phyloP scores from a whole-genome alignment of 2,329 filamentous ascomycete genomes.

The Xylaria sp. region DNA sequence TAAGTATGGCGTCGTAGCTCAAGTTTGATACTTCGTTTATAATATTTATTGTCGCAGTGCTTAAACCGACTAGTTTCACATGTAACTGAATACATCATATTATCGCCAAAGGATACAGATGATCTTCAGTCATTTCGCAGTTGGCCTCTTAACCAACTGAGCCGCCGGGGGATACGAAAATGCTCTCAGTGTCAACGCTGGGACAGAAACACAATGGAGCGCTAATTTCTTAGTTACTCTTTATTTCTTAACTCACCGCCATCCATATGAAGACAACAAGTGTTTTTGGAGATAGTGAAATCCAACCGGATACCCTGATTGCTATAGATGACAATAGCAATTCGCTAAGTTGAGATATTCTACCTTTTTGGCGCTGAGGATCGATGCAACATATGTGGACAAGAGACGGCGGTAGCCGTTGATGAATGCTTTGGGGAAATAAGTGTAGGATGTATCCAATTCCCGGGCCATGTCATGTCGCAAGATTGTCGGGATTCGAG shows the following conservation, averaged over 20 bases:
- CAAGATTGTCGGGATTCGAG: neutral
- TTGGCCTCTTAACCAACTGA: neutral
- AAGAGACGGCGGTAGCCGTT: neutral
- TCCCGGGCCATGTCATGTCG: neutral
- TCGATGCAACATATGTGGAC: neutral
- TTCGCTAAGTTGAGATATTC: neutral
- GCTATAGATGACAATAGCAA: neutral
- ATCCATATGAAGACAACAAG: constrained; percentile 8
- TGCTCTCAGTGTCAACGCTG: constrained; percentile 12
- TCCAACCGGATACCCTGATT: neutral
- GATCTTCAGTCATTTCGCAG: too few species aligned
- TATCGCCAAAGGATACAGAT: neutral
- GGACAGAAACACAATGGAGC: constrained; percentile 12
- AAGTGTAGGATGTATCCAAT: neutral
- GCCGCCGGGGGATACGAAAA: neutral
- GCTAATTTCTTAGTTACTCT: neutral
- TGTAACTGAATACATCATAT: neutral
- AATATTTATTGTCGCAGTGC: neutral
- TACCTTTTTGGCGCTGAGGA: neutral
- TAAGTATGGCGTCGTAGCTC: neutral
- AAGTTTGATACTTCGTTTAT: constrained; percentile 14
- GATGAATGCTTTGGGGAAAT: neutral
- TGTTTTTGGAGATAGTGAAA: neutral
- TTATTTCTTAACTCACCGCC: constrained; percentile 16
- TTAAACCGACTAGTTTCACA: neutral